Percentiles rank a stretch among this genome's conserved stretches.
Conservation (phyloP, 2,329 filamentous ascomycete species). For the Aspergillus ibericus region DNA sequence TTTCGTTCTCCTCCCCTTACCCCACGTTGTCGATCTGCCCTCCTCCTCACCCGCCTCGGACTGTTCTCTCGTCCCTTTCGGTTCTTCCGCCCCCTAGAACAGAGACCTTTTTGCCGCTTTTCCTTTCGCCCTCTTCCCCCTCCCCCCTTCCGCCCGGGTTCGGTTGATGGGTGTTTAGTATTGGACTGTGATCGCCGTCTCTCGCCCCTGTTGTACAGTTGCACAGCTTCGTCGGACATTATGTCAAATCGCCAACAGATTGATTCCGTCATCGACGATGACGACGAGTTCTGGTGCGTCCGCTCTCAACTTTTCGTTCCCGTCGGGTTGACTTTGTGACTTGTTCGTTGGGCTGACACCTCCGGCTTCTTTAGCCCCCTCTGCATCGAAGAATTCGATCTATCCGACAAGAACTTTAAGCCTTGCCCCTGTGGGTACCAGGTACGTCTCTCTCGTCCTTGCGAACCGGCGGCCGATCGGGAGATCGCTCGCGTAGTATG, state of each 20-base stretch:
- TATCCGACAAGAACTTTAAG: constrained; percentile 94
- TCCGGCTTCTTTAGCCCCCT: constrained; percentile 66
- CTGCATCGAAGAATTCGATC: constrained; percentile 98
- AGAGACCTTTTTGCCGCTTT: constrained; percentile 5
- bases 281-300: constrained; percentile 50
- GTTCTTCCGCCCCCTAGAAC: constrained; percentile 2
- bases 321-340: neutral
- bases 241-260: constrained; percentile 49
- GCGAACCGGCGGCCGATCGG: neutral
- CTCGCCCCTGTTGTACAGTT: constrained; percentile 21
- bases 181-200: constrained; percentile 15
- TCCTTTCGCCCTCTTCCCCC: constrained; percentile 12
- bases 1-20: constrained; percentile 16
- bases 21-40: constrained; percentile 11
- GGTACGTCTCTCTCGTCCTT: constrained; percentile 55
- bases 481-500: constrained; percentile 7
- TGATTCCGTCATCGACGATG: constrained; percentile 52
- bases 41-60: constrained; percentile 14
- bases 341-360: constrained; percentile 23
- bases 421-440: constrained; percentile 98
- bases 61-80: constrained; percentile 6
- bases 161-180: constrained; percentile 20
- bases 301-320: neutral
- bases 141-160: constrained; percentile 20
- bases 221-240: constrained; percentile 25